These are phyloP conservation scores for Ceratobasidium sp. DNA, from an alignment of 1,284 basidiomycete species.

Conservation along the genomic window DNA sequence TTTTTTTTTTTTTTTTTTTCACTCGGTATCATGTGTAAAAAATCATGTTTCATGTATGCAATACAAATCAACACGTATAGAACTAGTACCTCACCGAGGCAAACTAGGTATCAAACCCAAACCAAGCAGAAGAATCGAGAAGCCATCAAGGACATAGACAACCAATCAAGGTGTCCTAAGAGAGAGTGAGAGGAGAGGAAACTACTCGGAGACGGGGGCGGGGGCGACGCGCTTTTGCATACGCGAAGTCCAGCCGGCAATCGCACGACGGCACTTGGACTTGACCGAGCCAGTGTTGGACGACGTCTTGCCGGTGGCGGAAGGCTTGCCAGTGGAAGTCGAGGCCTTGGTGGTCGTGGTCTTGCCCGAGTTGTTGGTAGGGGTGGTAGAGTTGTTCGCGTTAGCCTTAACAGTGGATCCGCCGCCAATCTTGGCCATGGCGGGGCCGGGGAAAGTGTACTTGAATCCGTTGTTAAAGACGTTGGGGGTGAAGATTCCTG, in stretches of 20 bases:
- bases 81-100: background rate
- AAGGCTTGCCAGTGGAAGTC: too few species aligned
- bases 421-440: conserved; percentile 22
- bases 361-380: background rate
- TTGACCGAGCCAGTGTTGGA: background rate
- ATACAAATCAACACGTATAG: conserved; percentile 30
- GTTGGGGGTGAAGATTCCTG: conserved; percentile 37
- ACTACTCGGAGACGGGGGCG: background rate
- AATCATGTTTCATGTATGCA: conserved; percentile 19
- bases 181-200: background rate
- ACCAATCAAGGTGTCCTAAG: background rate
- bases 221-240: conserved; percentile 25
- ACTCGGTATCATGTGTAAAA: too few species aligned
- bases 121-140: too few species aligned
- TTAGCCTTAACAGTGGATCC: conserved; percentile 50
- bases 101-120: background rate
- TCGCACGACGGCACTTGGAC: conserved; percentile 44
- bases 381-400: conserved; percentile 48
- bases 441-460: conserved; percentile 40
- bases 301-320: too few species aligned
- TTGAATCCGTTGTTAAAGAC: conserved; percentile 25
- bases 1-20: too few species aligned
- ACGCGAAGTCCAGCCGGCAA: conserved; percentile 42
- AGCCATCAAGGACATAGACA: conserved; percentile 9
- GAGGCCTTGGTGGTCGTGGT: too few species aligned